These are phyloP conservation scores for Neofusicoccum ribis DNA, from an alignment of 2,329 filamentous ascomycete genomes.

Conservation along the genomic window DNA sequence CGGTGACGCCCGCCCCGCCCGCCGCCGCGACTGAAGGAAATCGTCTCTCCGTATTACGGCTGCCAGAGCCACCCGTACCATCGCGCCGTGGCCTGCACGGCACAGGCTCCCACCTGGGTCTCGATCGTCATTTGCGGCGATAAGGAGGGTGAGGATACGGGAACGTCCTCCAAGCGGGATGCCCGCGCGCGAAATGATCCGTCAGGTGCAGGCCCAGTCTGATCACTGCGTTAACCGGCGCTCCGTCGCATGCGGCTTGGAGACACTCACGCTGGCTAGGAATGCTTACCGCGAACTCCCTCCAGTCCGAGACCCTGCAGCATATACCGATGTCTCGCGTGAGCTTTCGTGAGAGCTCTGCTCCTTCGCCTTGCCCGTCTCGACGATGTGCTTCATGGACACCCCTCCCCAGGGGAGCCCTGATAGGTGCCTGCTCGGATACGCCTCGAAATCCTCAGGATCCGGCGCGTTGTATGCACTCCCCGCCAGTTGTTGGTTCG, in stretches of 20 bases:
- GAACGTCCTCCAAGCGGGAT: constrained; percentile 32
- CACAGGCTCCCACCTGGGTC: not conserved
- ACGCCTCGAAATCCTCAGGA: constrained; percentile 54
- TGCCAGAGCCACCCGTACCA: too few species aligned
- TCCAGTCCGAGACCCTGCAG: constrained; percentile 38
- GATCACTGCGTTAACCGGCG: constrained; percentile 28
- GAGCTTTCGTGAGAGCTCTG: constrained; percentile 44
- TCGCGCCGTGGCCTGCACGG: not conserved
- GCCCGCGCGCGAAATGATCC: constrained; percentile 42
- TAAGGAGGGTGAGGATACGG: constrained; percentile 9
- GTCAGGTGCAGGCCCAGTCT: constrained; percentile 42
- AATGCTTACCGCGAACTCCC: constrained; percentile 40
- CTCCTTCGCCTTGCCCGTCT: constrained; percentile 47
- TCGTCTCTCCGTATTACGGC: not conserved
- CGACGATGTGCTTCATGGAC: constrained; percentile 57
- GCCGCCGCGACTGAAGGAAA: not conserved
- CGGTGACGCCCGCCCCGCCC: not conserved
- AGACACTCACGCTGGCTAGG: constrained; percentile 29
- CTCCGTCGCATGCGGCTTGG: not conserved
- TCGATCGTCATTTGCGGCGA: not conserved
- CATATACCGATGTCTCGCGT: constrained; percentile 40
- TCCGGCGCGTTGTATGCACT: constrained; percentile 64
- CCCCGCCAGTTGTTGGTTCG: constrained; percentile 64
- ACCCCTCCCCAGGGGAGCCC: constrained; percentile 73
- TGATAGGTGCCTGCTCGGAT: constrained; percentile 53